Evolutionary conservation across 2,329 filamentous ascomycete genomes (phyloP).

Genomic region (Helotiales sp.): DNA sequence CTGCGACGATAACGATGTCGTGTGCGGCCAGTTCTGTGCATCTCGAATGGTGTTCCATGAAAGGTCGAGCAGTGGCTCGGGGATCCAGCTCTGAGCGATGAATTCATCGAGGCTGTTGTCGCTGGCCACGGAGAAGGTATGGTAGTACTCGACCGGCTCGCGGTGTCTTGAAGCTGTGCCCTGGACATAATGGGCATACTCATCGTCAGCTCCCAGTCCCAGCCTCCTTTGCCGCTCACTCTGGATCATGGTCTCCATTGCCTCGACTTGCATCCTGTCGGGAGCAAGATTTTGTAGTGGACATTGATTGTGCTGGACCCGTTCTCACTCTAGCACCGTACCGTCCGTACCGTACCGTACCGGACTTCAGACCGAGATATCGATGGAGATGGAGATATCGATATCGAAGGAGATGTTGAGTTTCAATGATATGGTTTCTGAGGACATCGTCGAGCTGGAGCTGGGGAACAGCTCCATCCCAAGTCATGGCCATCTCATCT

Average conservation of each 20-base stretch:
- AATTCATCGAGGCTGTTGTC: neutral
- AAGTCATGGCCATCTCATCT: constrained; percentile 2
- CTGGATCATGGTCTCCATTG: constrained; percentile 2
- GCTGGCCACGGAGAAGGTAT: neutral
- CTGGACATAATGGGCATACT: neutral
- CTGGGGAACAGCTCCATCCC: neutral
- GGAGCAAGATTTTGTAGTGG: neutral
- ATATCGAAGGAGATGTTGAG: neutral
- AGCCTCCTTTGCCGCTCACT: neutral
- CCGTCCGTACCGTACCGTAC: no score
- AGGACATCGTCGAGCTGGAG: neutral
- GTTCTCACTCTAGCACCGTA: neutral
- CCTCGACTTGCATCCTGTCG: constrained; percentile 1
- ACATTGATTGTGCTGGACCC: neutral
- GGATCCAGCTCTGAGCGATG: constrained; percentile 15
- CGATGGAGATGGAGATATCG: no score
- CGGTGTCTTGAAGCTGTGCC: neutral
- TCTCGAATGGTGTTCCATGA: neutral
- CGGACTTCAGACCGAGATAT: no score
- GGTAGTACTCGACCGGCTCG: neutral
- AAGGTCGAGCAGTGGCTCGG: neutral
- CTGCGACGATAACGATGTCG: neutral
- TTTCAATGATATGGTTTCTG: neutral
- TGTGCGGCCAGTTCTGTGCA: neutral
- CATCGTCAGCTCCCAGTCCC: neutral